These are phyloP conservation scores for Blastomyces parvus DNA, from an alignment of 2,329 filamentous ascomycete species.

Conservation along the genomic window DNA sequence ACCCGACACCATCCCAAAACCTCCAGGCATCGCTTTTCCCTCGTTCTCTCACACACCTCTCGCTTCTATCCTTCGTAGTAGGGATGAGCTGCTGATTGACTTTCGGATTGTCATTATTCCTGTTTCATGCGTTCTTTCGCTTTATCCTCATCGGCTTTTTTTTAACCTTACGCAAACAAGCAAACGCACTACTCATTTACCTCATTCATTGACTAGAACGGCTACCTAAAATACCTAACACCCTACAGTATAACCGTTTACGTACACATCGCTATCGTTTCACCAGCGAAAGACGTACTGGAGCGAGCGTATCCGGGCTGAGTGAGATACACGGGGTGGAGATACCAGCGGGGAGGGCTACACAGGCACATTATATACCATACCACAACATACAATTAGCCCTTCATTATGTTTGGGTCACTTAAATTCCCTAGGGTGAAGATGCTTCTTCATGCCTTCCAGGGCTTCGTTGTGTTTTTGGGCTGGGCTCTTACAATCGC, in stretches of 20 bases:
- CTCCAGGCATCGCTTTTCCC: background rate
- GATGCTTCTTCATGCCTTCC: slow-evolving; percentile 45
- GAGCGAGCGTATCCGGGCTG: background rate
- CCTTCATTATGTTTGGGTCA: slow-evolving; percentile 13
- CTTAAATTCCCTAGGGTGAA: slow-evolving; percentile 38
- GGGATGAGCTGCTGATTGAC: background rate
- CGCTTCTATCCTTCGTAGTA: background rate
- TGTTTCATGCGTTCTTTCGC: background rate
- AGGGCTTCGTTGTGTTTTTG: slow-evolving; percentile 49
- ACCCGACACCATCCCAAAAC: background rate
- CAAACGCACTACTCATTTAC: background rate
- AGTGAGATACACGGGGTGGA: background rate
- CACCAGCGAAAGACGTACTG: background rate
- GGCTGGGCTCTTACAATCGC: slow-evolving; percentile 50
- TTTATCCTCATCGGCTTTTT: too few species aligned
- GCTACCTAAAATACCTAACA: background rate
- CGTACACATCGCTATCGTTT: background rate
- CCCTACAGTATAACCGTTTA: background rate
- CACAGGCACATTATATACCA: background rate
- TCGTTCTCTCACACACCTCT: background rate
- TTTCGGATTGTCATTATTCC: background rate
- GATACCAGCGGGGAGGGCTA: background rate
- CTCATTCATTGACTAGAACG: background rate
- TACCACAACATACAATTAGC: background rate
- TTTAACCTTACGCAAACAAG: too few species aligned